Evolutionary conservation across 2,329 filamentous ascomycete species (phyloP), one percentile per base, ranked within the genome.

Genomic region (Aspergillus viridinutans): DNA sequence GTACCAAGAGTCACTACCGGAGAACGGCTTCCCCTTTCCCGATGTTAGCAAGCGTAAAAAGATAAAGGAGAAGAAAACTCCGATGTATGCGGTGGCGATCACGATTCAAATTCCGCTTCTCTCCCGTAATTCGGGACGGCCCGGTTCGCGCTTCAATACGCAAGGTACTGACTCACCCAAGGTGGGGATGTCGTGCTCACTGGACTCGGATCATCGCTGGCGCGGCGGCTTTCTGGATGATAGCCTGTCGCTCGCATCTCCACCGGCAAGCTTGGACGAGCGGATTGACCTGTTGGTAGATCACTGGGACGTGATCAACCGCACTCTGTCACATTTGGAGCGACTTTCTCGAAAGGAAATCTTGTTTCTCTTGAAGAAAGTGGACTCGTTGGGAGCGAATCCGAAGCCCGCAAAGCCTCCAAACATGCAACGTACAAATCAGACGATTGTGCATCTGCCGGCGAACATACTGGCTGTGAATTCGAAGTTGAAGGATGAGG

Each of bases 11-110:
- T 69, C 69, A 12, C 61, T 72, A 43, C 67, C 69, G 4, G 70
- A 74, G 35, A 59, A 66, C 21, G 73, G 69, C 3, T 74, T 72
- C 53, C 72, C 74, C 0, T 76, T 75, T 45, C 71, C 72, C 9
- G 73, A 76, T 43, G 58, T 70, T 23, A 62, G 63, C 8, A 78
- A 78, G 60, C 72, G 73, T 40, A 76, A 74, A 51, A 80, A 80
- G 61, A 72, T 79, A 23, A 78, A 80, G 58, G 78, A 80, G 59
- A 78, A 78, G 67, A 81, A 80, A 64, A 83, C 80, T 1, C 83
- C 83, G 4, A 83, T 83, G 76, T 85, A 83, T 68, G 83, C 81
- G 17, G 80, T 85, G 50, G 81, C 81, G 10, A 78, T 85, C 29
- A 80, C 83, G 2, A 71, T 85, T 17, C 80, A 83, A 57, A 75